phyloP scores from a whole-genome alignment of 345 rosid genomes.

The Noccaea caerulescens region DNA sequence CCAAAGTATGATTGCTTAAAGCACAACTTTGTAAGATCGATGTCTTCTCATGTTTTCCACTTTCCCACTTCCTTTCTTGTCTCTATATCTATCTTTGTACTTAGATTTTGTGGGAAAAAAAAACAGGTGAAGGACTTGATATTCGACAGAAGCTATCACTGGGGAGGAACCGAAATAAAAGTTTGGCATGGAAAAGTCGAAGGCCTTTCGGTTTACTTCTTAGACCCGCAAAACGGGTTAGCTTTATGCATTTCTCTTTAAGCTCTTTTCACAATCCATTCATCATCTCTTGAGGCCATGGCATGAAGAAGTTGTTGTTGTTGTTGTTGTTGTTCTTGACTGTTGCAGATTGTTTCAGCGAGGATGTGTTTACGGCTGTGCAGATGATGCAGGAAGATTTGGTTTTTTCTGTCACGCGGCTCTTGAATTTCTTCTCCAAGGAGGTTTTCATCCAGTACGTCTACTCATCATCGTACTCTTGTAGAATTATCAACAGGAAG shows the following conservation, averaged over 20 bases:
- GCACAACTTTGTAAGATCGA: conserved; percentile 66
- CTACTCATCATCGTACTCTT: neutral
- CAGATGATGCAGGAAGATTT: conserved; percentile 82
- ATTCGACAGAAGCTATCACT: conserved; percentile 64
- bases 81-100: conserved; percentile 21
- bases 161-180: conserved; percentile 89
- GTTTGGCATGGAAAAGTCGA: conserved; percentile 93
- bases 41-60: conserved; percentile 7
- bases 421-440: conserved; percentile 85
- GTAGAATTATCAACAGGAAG: neutral
- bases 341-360: conserved; percentile 62
- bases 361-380: conserved; percentile 81
- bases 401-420: conserved; percentile 96
- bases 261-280: conserved; percentile 5
- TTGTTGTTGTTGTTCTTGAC: conserved; percentile 16
- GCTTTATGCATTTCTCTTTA: conserved; percentile 30
- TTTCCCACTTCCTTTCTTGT: neutral
- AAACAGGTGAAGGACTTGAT: conserved; percentile 74
- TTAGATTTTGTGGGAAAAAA: conserved; percentile 13
- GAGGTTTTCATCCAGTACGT: conserved; percentile 87
- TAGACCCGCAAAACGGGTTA: conserved; percentile 92
- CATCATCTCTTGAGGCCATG: conserved; percentile 20
- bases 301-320: conserved; percentile 33
- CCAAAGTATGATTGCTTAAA: conserved; percentile 94
- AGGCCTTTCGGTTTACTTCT: conserved; percentile 85